A percentile compares a stretch with the other conserved stretches of the same genome.
Evolutionary conservation across 2,329 filamentous ascomycete genomes (phyloP).

Genomic region (Colletotrichum plurivorum): DNA sequence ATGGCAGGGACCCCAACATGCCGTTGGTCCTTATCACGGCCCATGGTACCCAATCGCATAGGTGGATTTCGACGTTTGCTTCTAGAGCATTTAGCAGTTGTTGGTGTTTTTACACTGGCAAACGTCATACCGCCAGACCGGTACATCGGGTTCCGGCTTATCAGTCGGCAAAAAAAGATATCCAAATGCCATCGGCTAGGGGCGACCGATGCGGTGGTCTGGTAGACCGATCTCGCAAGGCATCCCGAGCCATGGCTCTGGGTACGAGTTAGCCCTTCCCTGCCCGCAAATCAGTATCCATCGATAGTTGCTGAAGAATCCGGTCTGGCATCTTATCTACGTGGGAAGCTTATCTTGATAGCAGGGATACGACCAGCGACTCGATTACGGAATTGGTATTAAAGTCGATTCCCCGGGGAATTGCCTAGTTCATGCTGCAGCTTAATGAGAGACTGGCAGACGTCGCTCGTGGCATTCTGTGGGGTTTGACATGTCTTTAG

Average conservation of each 20-base stretch:
- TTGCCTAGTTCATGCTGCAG: conserved; percentile 15
- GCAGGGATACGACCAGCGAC: background rate
- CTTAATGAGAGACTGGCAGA: conserved; percentile 15
- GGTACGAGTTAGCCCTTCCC: background rate
- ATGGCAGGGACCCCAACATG: too few relatives aligned
- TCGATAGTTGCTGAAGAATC: background rate
- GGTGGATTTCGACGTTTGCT: too few relatives aligned
- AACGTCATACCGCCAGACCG: background rate
- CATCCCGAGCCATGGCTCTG: background rate
- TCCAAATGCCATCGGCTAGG: conserved; percentile 13
- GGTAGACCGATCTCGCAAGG: conserved; percentile 8
- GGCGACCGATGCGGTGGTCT: too few relatives aligned
- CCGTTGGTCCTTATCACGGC: conserved; percentile 15
- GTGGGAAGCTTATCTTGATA: conserved; percentile 16
- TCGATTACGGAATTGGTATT: conserved; percentile 18
- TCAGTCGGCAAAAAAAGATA: conserved; percentile 13
- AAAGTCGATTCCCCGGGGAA: conserved; percentile 11
- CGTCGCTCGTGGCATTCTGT: conserved; percentile 15
- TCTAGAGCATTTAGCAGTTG: too few relatives aligned
- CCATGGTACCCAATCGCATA: too few relatives aligned
- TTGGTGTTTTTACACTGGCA: too few relatives aligned
- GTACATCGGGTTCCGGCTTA: conserved; percentile 25
- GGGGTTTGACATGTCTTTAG: conserved; percentile 25
- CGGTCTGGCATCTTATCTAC: conserved; percentile 15
- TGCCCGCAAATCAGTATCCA: background rate